Conservation (phyloP, 352 stramenopile species). For the Phytophthora ramorum region DNA sequence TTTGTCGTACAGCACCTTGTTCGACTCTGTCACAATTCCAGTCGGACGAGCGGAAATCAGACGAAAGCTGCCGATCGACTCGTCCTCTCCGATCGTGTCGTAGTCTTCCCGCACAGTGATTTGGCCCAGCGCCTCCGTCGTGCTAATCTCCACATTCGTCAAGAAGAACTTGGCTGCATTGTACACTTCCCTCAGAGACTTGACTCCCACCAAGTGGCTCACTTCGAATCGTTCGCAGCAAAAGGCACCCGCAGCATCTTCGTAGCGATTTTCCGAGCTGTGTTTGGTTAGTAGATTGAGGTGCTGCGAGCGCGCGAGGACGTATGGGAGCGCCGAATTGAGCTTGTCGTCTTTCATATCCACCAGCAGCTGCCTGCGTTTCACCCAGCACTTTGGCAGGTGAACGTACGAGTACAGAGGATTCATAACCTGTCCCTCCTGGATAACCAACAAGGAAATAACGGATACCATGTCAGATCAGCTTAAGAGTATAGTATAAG, state of each 20-base stretch:
- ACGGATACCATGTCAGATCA: not conserved
- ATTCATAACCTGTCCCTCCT: constrained; percentile 19
- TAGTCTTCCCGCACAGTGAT: constrained; percentile 48
- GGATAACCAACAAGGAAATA: not conserved
- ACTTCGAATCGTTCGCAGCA: constrained; percentile 36
- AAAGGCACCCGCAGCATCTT: constrained; percentile 10
- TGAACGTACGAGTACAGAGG: constrained; percentile 20
- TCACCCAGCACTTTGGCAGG: constrained; percentile 18
- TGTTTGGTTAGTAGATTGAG: constrained; percentile 28
- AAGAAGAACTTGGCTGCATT: constrained; percentile 35
- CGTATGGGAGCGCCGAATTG: constrained; percentile 12
- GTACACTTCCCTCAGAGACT: constrained; percentile 35
- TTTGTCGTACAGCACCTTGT: constrained; percentile 35
- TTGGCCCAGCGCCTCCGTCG: constrained; percentile 31
- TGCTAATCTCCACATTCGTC: constrained; percentile 41
- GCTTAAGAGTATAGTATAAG: not conserved
- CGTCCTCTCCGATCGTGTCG: constrained; percentile 30
- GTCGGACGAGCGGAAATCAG: constrained; percentile 20
- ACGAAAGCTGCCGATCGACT: constrained; percentile 33
- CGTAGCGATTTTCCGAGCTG: constrained; percentile 24
- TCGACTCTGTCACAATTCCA: constrained; percentile 30
- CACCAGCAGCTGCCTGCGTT: constrained; percentile 25
- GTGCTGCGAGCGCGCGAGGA: constrained; percentile 12
- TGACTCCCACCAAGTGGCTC: constrained; percentile 22
- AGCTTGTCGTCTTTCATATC: constrained; percentile 30